Conservation (phyloP, 441 rosid genomes). For the Lepidium campestre region DNA sequence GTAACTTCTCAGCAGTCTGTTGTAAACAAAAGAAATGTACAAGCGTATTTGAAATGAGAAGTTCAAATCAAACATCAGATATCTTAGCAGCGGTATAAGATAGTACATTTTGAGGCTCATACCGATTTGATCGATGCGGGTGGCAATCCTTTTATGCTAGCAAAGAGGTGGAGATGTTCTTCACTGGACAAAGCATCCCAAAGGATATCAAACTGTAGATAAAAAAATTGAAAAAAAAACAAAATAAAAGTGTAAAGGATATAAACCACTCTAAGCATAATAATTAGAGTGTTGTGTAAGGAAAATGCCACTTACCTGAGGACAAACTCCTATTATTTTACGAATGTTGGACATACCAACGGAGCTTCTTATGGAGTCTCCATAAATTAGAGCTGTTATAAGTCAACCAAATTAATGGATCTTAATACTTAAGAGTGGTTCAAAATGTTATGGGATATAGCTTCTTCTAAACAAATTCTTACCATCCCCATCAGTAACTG, state of each 20-base stretch:
- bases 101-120: not conserved
- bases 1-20: constrained; percentile 54
- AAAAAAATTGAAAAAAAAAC: not conserved
- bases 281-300: not conserved
- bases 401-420: not conserved
- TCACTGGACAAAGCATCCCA: constrained; percentile 87
- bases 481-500: constrained; percentile 89
- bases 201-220: constrained; percentile 73
- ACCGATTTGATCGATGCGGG: constrained; percentile 55
- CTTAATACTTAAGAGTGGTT: not conserved
- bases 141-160: constrained; percentile 77
- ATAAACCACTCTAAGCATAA: not conserved
- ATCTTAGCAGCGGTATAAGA: not conserved
- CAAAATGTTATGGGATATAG: not conserved
- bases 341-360: constrained; percentile 84
- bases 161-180: constrained; percentile 84
- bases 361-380: constrained; percentile 65
- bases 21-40: not conserved
- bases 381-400: constrained; percentile 68
- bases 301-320: constrained; percentile 50
- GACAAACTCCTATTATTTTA: constrained; percentile 83
- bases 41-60: not conserved
- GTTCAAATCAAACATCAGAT: not conserved
- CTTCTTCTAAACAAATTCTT: constrained; percentile 4
- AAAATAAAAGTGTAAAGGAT: not conserved